These are phyloP conservation scores for Hemisphaericaspora lyxosophila DNA, from an alignment of 1,139 yeast genomes.

Conservation along the genomic window DNA sequence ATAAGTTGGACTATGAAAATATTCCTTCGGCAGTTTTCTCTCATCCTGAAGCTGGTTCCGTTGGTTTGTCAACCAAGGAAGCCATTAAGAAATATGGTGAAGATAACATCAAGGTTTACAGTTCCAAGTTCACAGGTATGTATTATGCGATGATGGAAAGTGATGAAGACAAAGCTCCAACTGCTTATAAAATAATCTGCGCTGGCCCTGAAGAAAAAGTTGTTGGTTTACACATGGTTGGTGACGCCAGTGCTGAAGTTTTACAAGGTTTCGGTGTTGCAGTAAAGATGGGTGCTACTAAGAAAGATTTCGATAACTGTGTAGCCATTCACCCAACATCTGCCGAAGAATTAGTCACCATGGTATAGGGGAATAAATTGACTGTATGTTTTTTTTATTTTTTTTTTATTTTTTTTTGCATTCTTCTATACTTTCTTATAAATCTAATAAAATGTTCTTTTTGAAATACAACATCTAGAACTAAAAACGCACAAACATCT, in stretches of 20 bases:
- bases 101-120: constrained; percentile 78
- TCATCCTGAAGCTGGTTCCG: constrained; percentile 96
- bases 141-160: constrained; percentile 77
- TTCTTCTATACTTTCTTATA: not conserved
- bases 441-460: not conserved
- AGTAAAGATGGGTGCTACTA: constrained; percentile 96
- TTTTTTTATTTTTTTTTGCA: not conserved
- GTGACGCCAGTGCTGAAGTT: constrained; percentile 87
- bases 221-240: constrained; percentile 91
- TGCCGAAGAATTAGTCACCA: constrained; percentile 95
- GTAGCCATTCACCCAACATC: constrained; percentile 99
- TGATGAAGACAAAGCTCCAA: constrained; percentile 77
- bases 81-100: constrained; percentile 80
- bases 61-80: constrained; percentile 78
- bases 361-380: constrained; percentile 36
- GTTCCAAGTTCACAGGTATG: constrained; percentile 85
- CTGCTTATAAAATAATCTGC: constrained; percentile 78
- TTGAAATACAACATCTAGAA: constrained; percentile 1
- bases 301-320: constrained; percentile 88
- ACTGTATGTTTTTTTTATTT: too few species aligned
- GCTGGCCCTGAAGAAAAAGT: constrained; percentile 87
- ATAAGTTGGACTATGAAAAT: constrained; percentile 78
- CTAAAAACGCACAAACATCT: not conserved
- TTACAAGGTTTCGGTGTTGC: constrained; percentile 99
- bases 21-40: constrained; percentile 92